A percentile compares a stretch with the other conserved stretches of the same genome.
Evolutionary conservation across 495 filamentous ascomycete genomes (phyloP).

Genomic region (Tetracladium setigerum): DNA sequence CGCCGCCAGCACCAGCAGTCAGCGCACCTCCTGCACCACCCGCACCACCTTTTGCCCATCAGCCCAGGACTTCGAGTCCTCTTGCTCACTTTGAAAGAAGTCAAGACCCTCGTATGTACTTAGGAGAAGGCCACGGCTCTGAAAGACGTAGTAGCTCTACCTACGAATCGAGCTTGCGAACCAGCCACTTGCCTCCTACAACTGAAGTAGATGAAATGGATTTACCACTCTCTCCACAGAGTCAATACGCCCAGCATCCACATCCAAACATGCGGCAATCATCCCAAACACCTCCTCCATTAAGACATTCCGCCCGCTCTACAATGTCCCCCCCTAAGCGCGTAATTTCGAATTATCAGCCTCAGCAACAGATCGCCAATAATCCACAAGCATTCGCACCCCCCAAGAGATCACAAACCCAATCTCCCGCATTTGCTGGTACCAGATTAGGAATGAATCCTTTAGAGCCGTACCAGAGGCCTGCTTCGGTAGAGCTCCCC

Average conservation of each 20-base stretch:
- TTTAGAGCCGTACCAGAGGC: conserved; percentile 26
- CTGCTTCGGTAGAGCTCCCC: conserved; percentile 26
- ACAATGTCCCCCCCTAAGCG: conserved; percentile 47
- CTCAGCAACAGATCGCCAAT: conserved; percentile 27
- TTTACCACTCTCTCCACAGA: conserved; percentile 17
- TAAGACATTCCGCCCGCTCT: conserved; percentile 21
- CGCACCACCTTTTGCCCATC: conserved; percentile 50
- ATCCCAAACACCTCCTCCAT: conserved; percentile 37
- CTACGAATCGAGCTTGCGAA: conserved; percentile 36
- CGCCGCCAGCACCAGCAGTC: conserved; percentile 31
- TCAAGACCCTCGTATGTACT: conserved; percentile 25
- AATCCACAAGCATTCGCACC: conserved; percentile 31
- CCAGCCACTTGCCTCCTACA: conserved; percentile 42
- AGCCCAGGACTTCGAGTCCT: conserved; percentile 79
- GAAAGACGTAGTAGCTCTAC: conserved; percentile 38
- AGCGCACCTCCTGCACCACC: conserved; percentile 29
- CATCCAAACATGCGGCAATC: conserved; percentile 14
- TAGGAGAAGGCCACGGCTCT: conserved; percentile 24
- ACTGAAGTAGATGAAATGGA: conserved; percentile 46
- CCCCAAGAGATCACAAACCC: conserved; percentile 70
- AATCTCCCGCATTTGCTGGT: conserved; percentile 53
- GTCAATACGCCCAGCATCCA: conserved; percentile 8
- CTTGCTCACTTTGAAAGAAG: conserved; percentile 58
- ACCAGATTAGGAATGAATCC: conserved; percentile 19
- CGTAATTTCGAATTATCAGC: conserved; percentile 36